A percentile compares a stretch with the other conserved stretches of the same genome.
These are phyloP conservation scores for Endothia cerciana DNA, from an alignment of 2,329 filamentous ascomycete species.

Conservation along the genomic window DNA sequence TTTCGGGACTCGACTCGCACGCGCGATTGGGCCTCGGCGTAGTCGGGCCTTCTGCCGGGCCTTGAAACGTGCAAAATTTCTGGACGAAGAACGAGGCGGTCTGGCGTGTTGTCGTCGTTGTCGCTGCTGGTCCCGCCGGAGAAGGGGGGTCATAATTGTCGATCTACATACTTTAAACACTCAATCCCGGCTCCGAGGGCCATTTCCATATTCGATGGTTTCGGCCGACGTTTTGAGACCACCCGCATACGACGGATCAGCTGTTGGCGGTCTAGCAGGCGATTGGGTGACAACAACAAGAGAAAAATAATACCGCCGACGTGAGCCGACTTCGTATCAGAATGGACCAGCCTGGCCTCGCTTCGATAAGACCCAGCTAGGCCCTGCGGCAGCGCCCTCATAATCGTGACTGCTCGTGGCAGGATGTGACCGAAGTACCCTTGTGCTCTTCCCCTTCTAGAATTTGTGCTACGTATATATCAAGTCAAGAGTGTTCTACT, in stretches of 20 bases:
- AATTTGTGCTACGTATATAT: conserved; percentile 1
- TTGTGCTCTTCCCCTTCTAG: not conserved
- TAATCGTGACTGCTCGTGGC: conserved; percentile 4
- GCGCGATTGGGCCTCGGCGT: conserved; percentile 13
- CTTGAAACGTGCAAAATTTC: conserved; percentile 13
- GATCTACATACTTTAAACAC: not conserved
- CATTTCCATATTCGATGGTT: not conserved
- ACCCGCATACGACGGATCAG: not conserved
- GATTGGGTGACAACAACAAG: conserved; percentile 1
- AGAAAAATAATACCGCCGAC: conserved; percentile 8
- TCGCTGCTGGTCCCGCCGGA: not conserved
- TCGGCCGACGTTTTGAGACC: not conserved
- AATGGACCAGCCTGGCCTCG: not conserved
- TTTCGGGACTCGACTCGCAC: conserved; percentile 5
- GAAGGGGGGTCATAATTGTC: not conserved
- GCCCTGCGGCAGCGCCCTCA: conserved; percentile 1
- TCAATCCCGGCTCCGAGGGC: not conserved
- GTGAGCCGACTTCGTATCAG: conserved; percentile 12
- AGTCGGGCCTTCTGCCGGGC: conserved; percentile 12
- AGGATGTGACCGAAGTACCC: not conserved
- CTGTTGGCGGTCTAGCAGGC: not conserved
- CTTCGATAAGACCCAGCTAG: conserved; percentile 8
- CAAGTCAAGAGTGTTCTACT: not conserved
- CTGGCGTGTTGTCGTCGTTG: conserved; percentile 2
- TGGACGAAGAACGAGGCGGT: conserved; percentile 5